These are phyloP conservation scores for Rhodomyrtus tomentosa DNA, from an alignment of 345 rosid genomes.

Conservation along the genomic window DNA sequence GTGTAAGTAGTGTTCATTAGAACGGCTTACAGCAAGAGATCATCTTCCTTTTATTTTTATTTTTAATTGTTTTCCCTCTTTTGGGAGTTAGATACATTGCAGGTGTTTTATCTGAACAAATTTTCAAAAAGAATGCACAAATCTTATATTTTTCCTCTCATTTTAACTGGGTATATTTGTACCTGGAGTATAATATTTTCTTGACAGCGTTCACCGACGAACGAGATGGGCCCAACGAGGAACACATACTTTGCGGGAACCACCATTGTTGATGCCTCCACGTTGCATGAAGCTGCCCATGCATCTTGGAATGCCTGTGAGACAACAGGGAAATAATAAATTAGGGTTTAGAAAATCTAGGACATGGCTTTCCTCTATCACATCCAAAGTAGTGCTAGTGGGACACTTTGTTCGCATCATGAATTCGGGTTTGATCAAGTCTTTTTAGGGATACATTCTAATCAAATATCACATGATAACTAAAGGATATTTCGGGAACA, in stretches of 20 bases:
- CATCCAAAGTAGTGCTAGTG: too few relatives aligned
- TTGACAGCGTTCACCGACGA: slow-evolving; percentile 15
- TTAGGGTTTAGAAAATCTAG: background rate
- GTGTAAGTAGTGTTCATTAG: background rate
- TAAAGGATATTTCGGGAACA: background rate
- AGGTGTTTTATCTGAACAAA: background rate
- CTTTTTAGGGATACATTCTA: background rate
- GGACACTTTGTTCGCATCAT: background rate
- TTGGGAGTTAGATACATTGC: background rate
- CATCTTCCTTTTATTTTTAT: background rate
- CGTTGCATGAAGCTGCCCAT: slow-evolving; percentile 10
- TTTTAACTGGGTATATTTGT: background rate
- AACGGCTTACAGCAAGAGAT: background rate
- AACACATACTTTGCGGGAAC: slow-evolving; percentile 3
- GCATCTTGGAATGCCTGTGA: slow-evolving; percentile 4
- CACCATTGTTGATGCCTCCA: slow-evolving; percentile 1
- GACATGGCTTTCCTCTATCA: too few relatives aligned
- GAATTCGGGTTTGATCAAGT: background rate
- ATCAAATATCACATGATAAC: background rate
- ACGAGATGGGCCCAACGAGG: slow-evolving; percentile 12
- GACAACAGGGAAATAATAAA: background rate
- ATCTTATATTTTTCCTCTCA: background rate
- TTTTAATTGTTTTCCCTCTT: too few relatives aligned
- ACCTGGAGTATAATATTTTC: slow-evolving; percentile 23
- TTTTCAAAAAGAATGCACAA: background rate